These are phyloP conservation scores for Fusarium vanettenii DNA, from an alignment of 2,329 filamentous ascomycete species.

Conservation along the genomic window DNA sequence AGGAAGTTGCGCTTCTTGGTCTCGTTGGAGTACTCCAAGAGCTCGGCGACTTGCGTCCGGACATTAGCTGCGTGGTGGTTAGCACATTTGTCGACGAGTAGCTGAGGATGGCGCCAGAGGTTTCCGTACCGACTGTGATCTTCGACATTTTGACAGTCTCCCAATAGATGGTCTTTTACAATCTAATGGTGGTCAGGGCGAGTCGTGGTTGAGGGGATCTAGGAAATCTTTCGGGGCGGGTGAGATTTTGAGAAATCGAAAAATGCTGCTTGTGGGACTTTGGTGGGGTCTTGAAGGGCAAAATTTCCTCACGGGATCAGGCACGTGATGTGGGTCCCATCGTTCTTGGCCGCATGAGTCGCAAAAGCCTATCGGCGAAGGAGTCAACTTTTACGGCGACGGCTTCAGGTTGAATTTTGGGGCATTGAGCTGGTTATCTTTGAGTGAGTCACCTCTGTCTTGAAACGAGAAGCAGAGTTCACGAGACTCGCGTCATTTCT, in stretches of 20 bases:
- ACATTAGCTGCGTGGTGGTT: constrained; percentile 75
- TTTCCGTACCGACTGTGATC: constrained; percentile 76
- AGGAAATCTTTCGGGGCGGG: constrained; percentile 33
- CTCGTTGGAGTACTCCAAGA: constrained; percentile 93
- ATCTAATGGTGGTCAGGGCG: constrained; percentile 77
- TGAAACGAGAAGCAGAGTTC: neutral
- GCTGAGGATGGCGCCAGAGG: neutral
- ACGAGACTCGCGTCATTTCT: neutral
- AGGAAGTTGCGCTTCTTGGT: constrained; percentile 99
- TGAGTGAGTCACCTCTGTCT: neutral
- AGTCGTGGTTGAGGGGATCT: constrained; percentile 39
- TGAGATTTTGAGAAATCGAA: constrained; percentile 34
- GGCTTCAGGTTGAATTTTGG: constrained; percentile 10
- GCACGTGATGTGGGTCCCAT: constrained; percentile 45
- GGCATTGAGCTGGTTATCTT: constrained; percentile 1
- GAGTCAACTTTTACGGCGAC: constrained; percentile 15
- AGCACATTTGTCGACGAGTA: constrained; percentile 48
- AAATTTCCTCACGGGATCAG: constrained; percentile 48
- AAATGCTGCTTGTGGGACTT: constrained; percentile 42
- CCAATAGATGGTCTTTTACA: constrained; percentile 72
- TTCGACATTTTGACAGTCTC: constrained; percentile 92
- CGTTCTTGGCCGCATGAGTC: neutral
- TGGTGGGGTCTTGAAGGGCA: constrained; percentile 48
- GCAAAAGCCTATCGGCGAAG: constrained; percentile 22
- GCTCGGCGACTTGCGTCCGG: constrained; percentile 91